phyloP scores from a whole-genome alignment of 352 stramenopile species.

The Phytophthora syringae region DNA sequence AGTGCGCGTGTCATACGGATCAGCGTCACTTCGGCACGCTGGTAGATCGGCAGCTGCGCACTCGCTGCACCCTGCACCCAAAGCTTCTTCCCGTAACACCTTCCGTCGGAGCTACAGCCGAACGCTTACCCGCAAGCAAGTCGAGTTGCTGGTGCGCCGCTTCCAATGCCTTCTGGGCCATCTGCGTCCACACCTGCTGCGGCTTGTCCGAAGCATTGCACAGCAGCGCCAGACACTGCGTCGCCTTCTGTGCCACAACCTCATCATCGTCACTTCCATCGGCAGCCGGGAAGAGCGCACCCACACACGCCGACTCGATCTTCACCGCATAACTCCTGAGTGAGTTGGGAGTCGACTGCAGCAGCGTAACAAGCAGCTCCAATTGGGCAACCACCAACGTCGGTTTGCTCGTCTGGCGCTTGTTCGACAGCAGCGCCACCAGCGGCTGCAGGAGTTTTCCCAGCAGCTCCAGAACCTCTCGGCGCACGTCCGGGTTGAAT shows the following conservation, averaged over 20 bases:
- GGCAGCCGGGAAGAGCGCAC: conserved; percentile 29
- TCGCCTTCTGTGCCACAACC: conserved; percentile 23
- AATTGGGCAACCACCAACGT: conserved; percentile 39
- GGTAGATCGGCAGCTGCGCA: conserved; percentile 55
- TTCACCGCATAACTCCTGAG: conserved; percentile 66
- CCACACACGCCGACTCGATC: conserved; percentile 61
- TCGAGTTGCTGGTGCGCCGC: conserved; percentile 73
- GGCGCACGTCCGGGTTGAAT: conserved; percentile 61
- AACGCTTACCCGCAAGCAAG: conserved; percentile 63
- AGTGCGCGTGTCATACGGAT: conserved; percentile 48
- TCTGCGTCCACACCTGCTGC: conserved; percentile 67
- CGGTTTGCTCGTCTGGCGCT: conserved; percentile 23
- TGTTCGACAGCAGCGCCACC: conserved; percentile 50
- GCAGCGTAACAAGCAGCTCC: conserved; percentile 51
- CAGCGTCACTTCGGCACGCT: conserved; percentile 56
- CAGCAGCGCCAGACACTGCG: conserved; percentile 55
- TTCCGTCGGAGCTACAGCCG: conserved; percentile 16
- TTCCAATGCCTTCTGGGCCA: conserved; percentile 66
- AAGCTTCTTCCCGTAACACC: conserved; percentile 57
- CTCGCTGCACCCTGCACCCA: conserved; percentile 59
- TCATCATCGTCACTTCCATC: conserved; percentile 30
- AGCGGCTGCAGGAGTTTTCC: conserved; percentile 66
- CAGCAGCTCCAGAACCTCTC: conserved; percentile 65
- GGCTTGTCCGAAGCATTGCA: conserved; percentile 72
- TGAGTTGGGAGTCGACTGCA: conserved; percentile 61